Base-by-base conservation (phyloP, 1,284 basidiomycete genomes). In the Sporisorium sorghi region DNA sequence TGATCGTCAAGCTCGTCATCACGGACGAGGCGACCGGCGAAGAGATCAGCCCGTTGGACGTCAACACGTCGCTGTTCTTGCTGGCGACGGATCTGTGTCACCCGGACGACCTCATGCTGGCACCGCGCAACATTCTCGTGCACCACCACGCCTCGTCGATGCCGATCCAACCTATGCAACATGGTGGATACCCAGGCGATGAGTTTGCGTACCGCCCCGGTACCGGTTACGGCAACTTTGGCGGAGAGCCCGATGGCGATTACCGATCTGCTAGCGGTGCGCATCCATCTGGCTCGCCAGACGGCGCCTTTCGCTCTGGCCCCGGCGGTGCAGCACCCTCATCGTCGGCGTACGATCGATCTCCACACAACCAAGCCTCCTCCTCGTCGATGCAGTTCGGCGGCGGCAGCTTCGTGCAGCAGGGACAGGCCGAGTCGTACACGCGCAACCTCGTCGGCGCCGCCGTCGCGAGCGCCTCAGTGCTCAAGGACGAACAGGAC, bases 391-490 rank as follows among this genome's bases (percentile, higher is more conserved):
- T 61, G 47, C 58, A 50, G 23, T 54, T 53, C 32, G 64, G 70
- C 26, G 63, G 69, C 43, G 48, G 62, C 35, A 62, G 39, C 28
- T 58, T 66, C 39, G 52, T 47, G 6, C 56, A 46, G 30, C 56
- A 50, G n/a, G 59, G 69, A 15, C 69, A 67, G 44, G 72, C 62
- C 15, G 72, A 74, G 26, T 69, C 72, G 39, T 74, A 74, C 49
- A 82, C 79, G n/a, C 50, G 80, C 14, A 82, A 82, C 37, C 59
- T 82, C 5, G 79, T 82, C 23, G 80, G 80, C 5, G 70, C 73
- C 6, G 71, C 79, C 12, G 80, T 82, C 7, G 77, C 79, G 9
- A 79, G 75, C 55, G 80, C 80, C 17, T 80, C 78, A 15, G 76
- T 79, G 33, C 64, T 80, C 39, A 73, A 74, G 52, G 79, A 82